These are phyloP conservation scores for Vaccinium macrocarpon DNA, from an alignment of 148 eudicot genomes.

Conservation along the genomic window DNA sequence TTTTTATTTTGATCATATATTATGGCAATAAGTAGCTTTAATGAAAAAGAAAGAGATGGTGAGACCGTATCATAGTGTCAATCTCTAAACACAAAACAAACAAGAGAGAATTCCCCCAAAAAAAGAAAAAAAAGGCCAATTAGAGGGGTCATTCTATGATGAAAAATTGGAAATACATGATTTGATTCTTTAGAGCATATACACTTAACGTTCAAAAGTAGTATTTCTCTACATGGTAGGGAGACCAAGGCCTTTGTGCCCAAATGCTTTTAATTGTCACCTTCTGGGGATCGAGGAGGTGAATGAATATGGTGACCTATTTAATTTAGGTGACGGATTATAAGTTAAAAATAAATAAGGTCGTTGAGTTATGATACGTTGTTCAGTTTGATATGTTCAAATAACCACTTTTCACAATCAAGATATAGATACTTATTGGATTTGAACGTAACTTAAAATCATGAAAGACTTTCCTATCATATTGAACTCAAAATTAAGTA, in stretches of 20 bases:
- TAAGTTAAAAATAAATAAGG: neutral
- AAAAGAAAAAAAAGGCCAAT: neutral
- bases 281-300: neutral
- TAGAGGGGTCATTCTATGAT: neutral
- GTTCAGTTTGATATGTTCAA: neutral
- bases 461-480: neutral
- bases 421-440: neutral
- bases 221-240: neutral
- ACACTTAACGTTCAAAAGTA: neutral
- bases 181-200: neutral
- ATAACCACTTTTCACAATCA: neutral
- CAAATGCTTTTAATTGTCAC: neutral
- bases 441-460: neutral
- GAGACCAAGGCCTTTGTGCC: neutral
- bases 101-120: neutral
- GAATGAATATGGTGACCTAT: neutral
- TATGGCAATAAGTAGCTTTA: neutral
- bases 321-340: neutral
- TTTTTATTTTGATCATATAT: neutral
- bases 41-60: neutral
- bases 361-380: neutral
- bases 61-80: neutral
- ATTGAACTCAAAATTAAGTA: neutral
- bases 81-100: neutral
- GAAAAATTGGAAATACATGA: neutral